These are phyloP conservation scores for Oemleria cerasiformis DNA, from an alignment of 306 rosid species.

Conservation along the genomic window DNA sequence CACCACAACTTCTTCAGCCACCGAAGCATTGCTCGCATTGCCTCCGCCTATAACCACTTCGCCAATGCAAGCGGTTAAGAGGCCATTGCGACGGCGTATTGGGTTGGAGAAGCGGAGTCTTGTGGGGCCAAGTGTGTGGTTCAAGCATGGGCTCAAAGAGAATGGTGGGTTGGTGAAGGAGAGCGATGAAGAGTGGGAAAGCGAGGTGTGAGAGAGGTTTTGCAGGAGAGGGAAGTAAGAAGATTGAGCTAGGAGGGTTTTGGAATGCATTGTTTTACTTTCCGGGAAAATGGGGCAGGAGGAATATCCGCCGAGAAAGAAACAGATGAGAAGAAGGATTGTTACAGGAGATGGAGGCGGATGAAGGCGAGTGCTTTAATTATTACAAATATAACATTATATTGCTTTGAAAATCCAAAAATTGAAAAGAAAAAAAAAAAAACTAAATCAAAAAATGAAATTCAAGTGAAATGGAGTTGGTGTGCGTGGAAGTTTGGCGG, in stretches of 20 bases:
- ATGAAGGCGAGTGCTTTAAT: no score
- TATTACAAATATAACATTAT: no score
- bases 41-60: constrained; percentile 13
- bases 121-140: constrained; percentile 16
- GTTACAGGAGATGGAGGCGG: not conserved
- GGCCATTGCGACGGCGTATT: not conserved
- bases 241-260: constrained; percentile 17
- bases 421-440: no score
- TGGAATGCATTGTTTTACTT: constrained; percentile 31
- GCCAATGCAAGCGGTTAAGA: constrained; percentile 23
- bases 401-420: no score
- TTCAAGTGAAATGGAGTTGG: no score
- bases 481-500: no score
- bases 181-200: constrained; percentile 21
- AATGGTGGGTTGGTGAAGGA: constrained; percentile 3
- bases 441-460: no score
- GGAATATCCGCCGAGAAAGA: not conserved
- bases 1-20: constrained; percentile 13
- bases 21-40: not conserved
- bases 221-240: constrained; percentile 24
- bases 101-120: constrained; percentile 16
- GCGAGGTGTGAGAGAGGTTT: constrained; percentile 27
- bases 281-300: constrained; percentile 7
- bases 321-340: not conserved
- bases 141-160: constrained; percentile 21